Conservation (phyloP, 352 stramenopile genomes). For the Pythium scleroteichum region DNA sequence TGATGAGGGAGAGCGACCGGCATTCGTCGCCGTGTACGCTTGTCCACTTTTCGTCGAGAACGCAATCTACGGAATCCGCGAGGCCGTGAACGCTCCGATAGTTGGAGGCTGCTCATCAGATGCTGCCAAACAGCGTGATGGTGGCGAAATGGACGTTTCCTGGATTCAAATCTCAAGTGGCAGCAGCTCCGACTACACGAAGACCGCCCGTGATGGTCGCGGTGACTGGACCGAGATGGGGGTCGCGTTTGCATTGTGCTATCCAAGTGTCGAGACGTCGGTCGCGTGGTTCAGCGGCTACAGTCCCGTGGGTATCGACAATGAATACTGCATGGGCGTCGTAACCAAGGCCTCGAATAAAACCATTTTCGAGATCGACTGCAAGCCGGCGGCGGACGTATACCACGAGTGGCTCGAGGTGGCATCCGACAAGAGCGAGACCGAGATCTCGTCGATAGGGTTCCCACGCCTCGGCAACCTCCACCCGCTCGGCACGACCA, state of each 20-base stretch:
- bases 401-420: slow-evolving; percentile 88
- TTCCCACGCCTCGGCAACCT: slow-evolving; percentile 84
- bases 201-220: slow-evolving; percentile 65
- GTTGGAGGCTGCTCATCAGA: slow-evolving; percentile 85
- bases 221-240: slow-evolving; percentile 85
- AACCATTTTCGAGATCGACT: slow-evolving; percentile 86
- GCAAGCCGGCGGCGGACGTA: slow-evolving; percentile 74
- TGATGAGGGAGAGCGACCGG: slow-evolving; percentile 68
- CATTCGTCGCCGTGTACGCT: slow-evolving; percentile 80
- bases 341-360: slow-evolving; percentile 87
- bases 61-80: slow-evolving; percentile 79
- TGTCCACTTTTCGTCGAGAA: slow-evolving; percentile 83
- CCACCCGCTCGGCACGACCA: slow-evolving; percentile 79
- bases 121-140: slow-evolving; percentile 68
- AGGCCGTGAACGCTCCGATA: slow-evolving; percentile 77
- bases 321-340: slow-evolving; percentile 82
- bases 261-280: slow-evolving; percentile 84
- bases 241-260: slow-evolving; percentile 80
- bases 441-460: slow-evolving; percentile 69
- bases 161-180: slow-evolving; percentile 90
- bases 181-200: slow-evolving; percentile 77
- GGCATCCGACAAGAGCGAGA: slow-evolving; percentile 71
- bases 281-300: slow-evolving; percentile 89
- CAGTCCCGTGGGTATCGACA: slow-evolving; percentile 70
- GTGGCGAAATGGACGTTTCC: slow-evolving; percentile 56